These are phyloP conservation scores for Phytopythium montanum DNA, from an alignment of 352 stramenopile species.

Conservation along the genomic window DNA sequence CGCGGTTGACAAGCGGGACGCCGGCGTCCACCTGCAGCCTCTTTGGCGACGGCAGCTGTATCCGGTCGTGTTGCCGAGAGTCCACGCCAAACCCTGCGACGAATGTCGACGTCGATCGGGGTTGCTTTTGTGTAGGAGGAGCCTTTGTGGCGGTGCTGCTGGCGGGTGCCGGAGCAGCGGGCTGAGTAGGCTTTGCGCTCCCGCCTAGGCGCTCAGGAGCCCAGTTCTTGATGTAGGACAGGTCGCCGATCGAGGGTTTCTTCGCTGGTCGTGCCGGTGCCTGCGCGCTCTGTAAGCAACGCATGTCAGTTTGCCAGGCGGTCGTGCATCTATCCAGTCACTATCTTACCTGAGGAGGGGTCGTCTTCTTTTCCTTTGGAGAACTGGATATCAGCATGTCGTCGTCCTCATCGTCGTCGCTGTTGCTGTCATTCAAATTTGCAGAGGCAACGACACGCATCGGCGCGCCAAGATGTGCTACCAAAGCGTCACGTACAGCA, in stretches of 20 bases:
- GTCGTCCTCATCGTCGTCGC: slow-evolving; percentile 44
- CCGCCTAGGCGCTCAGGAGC: slow-evolving; percentile 15
- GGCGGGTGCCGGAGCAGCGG: not conserved
- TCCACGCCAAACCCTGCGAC: slow-evolving; percentile 1
- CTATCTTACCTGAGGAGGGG: slow-evolving; percentile 3
- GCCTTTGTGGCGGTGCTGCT: not conserved
- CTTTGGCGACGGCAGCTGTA: slow-evolving; percentile 52
- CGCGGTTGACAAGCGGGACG: slow-evolving; percentile 16
- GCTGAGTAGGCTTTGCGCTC: not conserved
- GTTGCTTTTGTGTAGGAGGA: not conserved
- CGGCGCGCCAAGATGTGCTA: slow-evolving; percentile 20
- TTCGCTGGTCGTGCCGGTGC: not conserved
- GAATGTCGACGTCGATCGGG: not conserved
- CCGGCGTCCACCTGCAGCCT: slow-evolving; percentile 28
- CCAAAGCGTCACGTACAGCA: not conserved
- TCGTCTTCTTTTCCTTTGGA: slow-evolving; percentile 15
- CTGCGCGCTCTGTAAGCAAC: not conserved
- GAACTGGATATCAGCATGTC: slow-evolving; percentile 19
- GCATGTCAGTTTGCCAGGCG: not conserved
- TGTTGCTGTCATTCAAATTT: slow-evolving; percentile 12
- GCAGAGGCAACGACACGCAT: slow-evolving; percentile 47
- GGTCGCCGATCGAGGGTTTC: slow-evolving; percentile 8
- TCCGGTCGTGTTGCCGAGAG: slow-evolving; percentile 17
- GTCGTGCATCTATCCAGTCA: not conserved
- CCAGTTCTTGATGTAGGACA: slow-evolving; percentile 52